Base-by-base conservation (phyloP, 2,329 filamentous ascomycete species). In the Cladosporium oxysporum region DNA sequence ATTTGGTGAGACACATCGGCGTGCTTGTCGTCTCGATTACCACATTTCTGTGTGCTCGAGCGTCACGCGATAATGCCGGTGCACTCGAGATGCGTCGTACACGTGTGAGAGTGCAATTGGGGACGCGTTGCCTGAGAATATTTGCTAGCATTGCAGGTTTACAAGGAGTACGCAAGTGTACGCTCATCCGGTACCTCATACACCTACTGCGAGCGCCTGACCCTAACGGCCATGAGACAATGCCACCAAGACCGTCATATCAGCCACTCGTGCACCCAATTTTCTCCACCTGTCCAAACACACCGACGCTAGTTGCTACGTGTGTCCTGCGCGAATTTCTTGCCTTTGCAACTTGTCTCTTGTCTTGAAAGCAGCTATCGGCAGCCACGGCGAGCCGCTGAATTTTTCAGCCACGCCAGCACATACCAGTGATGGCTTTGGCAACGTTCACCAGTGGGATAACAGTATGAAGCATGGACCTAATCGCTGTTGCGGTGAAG, bases 1-100 rank as follows among this genome's bases (percentile, higher is more conserved):
- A 55, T 33, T 29, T 18, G 52, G 52, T 55, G 52, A 55, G 52
- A 55, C 52, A 29, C 52, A 55, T 55, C 52, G 31, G 52, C 52
- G 29, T 33, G 14, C 50, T 29, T 53, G 50, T 29, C 50, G 26
- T 52, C 12, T 52, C 49, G 3, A 47, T 47, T 21, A 47, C 41
- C 41, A 47, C 41, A 21, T 3, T n/a, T 21, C 41, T 47, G 26
- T 55, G 29, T 21, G 31, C 52, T 31, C 26, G 16, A 21, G 28
- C 52, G 52, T 55, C 52, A 55, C 41, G 41, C 41, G 41, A 47
- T 47, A 47, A 47, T 11, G n/a, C 41, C 41, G 21, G 41, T 47
- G 41, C 41, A n/a, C 41, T n/a, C 16, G 41, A 47, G n/a, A 47
- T 11, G 41, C 12, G 41, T 23, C 41, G 41, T 23, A 47, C 41